A percentile compares a stretch with the other conserved stretches of the same genome.
These are phyloP conservation scores for Sarcodon aspratus DNA, from an alignment of 768 basidiomycete genomes.

Conservation along the genomic window DNA sequence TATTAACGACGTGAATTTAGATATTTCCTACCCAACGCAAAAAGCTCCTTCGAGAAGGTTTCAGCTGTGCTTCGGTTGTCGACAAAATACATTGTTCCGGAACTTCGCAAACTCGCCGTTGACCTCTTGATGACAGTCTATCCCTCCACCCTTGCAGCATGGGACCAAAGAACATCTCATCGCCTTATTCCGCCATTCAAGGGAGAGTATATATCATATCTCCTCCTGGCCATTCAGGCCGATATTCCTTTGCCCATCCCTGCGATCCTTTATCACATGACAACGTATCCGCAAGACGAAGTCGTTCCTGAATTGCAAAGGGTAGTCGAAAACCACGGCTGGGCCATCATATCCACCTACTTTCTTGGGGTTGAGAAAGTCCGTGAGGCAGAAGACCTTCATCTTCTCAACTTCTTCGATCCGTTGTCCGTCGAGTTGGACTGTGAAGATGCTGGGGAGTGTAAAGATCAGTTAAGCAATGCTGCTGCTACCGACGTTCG, in stretches of 20 bases:
- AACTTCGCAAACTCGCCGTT: conserved; percentile 8
- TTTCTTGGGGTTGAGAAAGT: too few species aligned
- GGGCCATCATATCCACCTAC: too few species aligned
- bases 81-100: conserved; percentile 10
- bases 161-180: conserved; percentile 2
- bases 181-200: conserved; percentile 3
- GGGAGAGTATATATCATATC: conserved; percentile 1
- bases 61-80: conserved; percentile 9
- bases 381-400: too few species aligned
- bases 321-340: too few species aligned
- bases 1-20: not conserved
- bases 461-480: too few species aligned
- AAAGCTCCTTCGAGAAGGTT: conserved; percentile 2
- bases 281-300: too few species aligned
- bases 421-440: too few species aligned
- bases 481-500: too few species aligned
- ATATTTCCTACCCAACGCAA: not conserved
- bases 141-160: conserved; percentile 6
- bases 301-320: too few species aligned
- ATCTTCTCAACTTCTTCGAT: too few species aligned
- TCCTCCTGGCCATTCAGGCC: conserved; percentile 8
- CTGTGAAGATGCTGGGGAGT: too few species aligned
- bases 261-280: too few species aligned
- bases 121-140: conserved; percentile 8
- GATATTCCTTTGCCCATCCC: conserved; percentile 7